These are phyloP conservation scores for Trametes cubensis DNA, from an alignment of 768 basidiomycete genomes.

Conservation along the genomic window DNA sequence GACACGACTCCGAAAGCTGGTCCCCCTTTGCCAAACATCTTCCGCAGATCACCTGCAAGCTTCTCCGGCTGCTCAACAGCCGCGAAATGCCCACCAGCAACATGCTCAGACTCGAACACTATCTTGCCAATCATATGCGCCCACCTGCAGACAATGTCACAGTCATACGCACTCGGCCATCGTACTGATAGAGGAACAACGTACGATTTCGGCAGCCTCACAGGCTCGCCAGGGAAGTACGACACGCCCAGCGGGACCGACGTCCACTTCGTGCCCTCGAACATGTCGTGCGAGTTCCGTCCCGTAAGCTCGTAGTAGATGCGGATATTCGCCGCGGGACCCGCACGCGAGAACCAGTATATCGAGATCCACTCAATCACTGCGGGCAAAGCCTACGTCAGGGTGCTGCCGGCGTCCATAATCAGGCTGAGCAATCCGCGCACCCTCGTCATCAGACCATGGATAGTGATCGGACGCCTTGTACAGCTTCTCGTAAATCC, in stretches of 20 bases:
- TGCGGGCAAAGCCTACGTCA: constrained; percentile 25
- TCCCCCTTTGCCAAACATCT: constrained; percentile 35
- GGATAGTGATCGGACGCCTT: constrained; percentile 45
- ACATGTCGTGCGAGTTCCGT: constrained; percentile 2
- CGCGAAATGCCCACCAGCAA: constrained; percentile 36
- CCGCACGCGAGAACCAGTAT: constrained; percentile 39
- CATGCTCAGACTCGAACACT: constrained; percentile 32
- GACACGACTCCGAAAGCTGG: constrained; percentile 30
- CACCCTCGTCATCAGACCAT: constrained; percentile 57
- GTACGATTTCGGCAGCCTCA: constrained; percentile 26
- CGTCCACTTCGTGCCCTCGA: constrained; percentile 18
- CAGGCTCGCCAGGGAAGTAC: constrained; percentile 35
- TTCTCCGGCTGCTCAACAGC: constrained; percentile 32
- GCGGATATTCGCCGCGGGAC: constrained; percentile 34
- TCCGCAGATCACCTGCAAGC: constrained; percentile 32
- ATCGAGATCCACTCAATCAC: constrained; percentile 41
- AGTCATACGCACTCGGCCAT: no score
- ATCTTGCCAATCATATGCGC: constrained; percentile 26
- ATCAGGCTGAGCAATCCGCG: no score
- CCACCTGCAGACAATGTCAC: neutral
- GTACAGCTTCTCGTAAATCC: constrained; percentile 37
- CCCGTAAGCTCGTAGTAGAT: constrained; percentile 35
- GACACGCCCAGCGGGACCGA: constrained; percentile 35
- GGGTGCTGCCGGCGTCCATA: no score
- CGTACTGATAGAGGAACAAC: constrained; percentile 12